Percentiles rank a stretch among this genome's conserved stretches.
Conservation (phyloP, 768 basidiomycete species). For the Boletus insuetus region DNA sequence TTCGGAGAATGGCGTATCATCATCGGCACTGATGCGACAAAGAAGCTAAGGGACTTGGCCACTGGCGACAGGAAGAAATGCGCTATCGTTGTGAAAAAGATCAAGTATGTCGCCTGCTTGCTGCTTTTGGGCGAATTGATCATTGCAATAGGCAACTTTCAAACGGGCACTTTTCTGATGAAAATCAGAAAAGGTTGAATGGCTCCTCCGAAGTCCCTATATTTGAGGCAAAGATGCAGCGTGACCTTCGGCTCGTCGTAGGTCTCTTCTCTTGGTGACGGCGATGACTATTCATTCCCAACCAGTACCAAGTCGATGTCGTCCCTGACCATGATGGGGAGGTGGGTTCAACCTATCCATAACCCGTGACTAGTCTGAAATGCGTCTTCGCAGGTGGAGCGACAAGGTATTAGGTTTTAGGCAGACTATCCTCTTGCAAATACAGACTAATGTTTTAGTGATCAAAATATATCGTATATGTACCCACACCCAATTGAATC, state of each 20-base stretch:
- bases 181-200: slow-evolving; percentile 63
- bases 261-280: slow-evolving; percentile 10
- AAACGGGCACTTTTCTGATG: slow-evolving; percentile 62
- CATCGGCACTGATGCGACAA: slow-evolving; percentile 49
- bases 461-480: slow-evolving; percentile 51
- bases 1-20: slow-evolving; percentile 67
- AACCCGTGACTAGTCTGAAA: background rate
- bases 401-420: slow-evolving; percentile 33
- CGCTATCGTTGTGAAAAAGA: slow-evolving; percentile 61
- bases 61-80: slow-evolving; percentile 47
- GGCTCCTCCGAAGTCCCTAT: slow-evolving; percentile 50
- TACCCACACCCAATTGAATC: slow-evolving; percentile 46
- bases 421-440: background rate
- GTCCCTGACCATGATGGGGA: slow-evolving; percentile 35
- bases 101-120: slow-evolving; percentile 43
- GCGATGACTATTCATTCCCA: background rate
- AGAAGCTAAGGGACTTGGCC: slow-evolving; percentile 46
- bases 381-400: slow-evolving; percentile 32
- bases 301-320: slow-evolving; percentile 51
- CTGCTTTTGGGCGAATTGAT: background rate
- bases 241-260: slow-evolving; percentile 50
- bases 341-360: slow-evolving; percentile 16
- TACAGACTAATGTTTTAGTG: slow-evolving; percentile 24
- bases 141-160: slow-evolving; percentile 55
- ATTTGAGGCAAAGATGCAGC: slow-evolving; percentile 67